These are phyloP conservation scores for Aureobasidium sp. DNA, from an alignment of 2,329 filamentous ascomycete species.

Conservation along the genomic window DNA sequence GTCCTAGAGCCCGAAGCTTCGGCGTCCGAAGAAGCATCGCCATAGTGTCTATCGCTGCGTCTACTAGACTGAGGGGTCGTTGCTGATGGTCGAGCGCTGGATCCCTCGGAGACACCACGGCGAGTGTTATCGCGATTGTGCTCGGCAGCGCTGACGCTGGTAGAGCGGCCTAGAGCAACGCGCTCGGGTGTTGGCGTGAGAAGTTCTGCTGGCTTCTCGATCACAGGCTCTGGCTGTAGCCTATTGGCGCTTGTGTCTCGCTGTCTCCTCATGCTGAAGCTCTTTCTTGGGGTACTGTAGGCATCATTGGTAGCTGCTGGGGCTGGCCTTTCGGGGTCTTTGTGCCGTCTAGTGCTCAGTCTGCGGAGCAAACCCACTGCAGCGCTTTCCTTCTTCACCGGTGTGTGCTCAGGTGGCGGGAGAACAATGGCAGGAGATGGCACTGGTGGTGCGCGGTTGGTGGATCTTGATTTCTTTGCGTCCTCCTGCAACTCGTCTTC, in stretches of 20 bases:
- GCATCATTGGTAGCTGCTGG: conserved; percentile 70
- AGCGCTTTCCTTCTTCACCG: conserved; percentile 75
- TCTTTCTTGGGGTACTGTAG: conserved; percentile 64
- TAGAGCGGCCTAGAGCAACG: conserved; percentile 73
- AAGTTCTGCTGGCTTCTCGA: conserved; percentile 70
- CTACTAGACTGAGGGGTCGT: conserved; percentile 11
- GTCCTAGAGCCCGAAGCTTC: conserved; percentile 29
- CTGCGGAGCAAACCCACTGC: conserved; percentile 77
- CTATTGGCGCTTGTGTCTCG: conserved; percentile 41
- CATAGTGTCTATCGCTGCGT: conserved; percentile 39
- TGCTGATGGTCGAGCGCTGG: conserved; percentile 24
- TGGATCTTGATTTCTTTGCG: conserved; percentile 54
- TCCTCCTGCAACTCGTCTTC: conserved; percentile 81
- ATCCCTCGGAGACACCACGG: conserved; percentile 49
- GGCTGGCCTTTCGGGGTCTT: conserved; percentile 50
- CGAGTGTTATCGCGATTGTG: conserved; percentile 32
- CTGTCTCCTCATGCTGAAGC: conserved; percentile 71
- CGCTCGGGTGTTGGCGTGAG: conserved; percentile 61
- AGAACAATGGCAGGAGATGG: conserved; percentile 36
- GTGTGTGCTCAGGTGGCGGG: conserved; percentile 37
- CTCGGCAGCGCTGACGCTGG: conserved; percentile 86
- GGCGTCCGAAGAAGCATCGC: conserved; percentile 46
- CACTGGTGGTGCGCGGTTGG: conserved; percentile 50
- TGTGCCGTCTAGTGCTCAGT: conserved; percentile 79
- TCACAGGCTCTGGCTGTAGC: conserved; percentile 51